Evolutionary conservation across 306 rosid species (phyloP), one percentile per base, ranked within the genome.

Genomic region (Cyclanthera cordifolia): DNA sequence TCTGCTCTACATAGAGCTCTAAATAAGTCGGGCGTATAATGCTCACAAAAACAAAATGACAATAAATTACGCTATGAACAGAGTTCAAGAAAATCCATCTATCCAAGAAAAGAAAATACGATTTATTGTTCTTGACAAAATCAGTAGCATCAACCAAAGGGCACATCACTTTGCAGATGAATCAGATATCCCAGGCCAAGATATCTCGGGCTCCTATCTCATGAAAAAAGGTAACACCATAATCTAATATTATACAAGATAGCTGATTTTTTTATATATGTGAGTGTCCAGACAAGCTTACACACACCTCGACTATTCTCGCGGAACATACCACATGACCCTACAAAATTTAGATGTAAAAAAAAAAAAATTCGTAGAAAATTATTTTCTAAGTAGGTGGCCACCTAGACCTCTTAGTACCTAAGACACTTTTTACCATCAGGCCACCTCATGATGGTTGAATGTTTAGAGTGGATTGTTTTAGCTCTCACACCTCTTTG

Each of bases 81-180:
- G 66, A 58, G 66, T 28, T 56, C 8, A 16, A 58, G 66, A 30
- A 32, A 37, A 37, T 25, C 67, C 48, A 60, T 17, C 16, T 37
- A 60, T 60, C 10, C 50, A 61, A 30, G 68, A 61, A 13, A 61
- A 61, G 27, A 15, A 37, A 4, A 37, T 37, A 61, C 5, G n/a
- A 61, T 61, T 45, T 61, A 61, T 10, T 10, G 16, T 37, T 16
- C 68, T 61, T 37, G 64, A 57, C 64, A 57, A 28, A 57, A 57
- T 34, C 64, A 28, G 64, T 21, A 25, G 20, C 32, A 57, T 28
- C 25, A 59, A 14, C 67, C 14, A 59, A 59, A 59, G 27, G 67
- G 47, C 47, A 59, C 67, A 32, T 14, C 67, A 59, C 7, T 32
- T 59, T 2, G 34, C 23, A 61, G 50, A 61, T 61, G 68, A 61